Evolutionary conservation across 176 grass and related monocot genomes (phyloP), one percentile per base, ranked within the genome.

Genomic region (Elaeis guineensis): DNA sequence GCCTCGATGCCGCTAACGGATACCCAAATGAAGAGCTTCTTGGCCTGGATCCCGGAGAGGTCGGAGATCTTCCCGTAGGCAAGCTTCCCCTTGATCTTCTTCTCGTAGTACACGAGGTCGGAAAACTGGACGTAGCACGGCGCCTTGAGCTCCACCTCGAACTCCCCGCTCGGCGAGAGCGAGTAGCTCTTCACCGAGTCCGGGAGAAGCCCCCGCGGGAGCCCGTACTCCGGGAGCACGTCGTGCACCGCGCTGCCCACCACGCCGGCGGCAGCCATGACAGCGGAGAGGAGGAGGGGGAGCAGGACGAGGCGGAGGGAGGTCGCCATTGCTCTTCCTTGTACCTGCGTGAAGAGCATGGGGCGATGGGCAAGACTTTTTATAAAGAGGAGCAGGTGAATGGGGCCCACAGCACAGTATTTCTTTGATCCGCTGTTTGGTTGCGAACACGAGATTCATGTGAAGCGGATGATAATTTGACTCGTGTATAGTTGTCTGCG

Each of bases 1-100:
- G 78, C 80, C 15, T 84, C 62, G 67, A 87, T 87, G 48, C 69
- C 75, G 2, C 65, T 72, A 69, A 96, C 58, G n/a, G 66, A 64
- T 30, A 90, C 64, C 91, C 91, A 96, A 25, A 87, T 14, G 71
- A 96, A 87, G 61, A 87, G 6, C 72, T 90, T 90, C 83, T 85
- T 87, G 14, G 75, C 86, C 69, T 87, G 72, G 57, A 96, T 84
- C 30, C 91, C 90, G 30, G 80, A 55, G 66, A 95, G 73, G 19
- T 61, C 21, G 17, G 83, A 51, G 74, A 95, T 90, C 63, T 65
- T 35, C 22, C 35, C 35, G 11, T 44, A 44, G 9, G 7, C 0
- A 2, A 44, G 35, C 11, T 44, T 44, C 35, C 86, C 90, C 23
- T 57, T 58, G 52, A 95, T 67, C 54, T 63, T 65, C 48, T 55